These are phyloP conservation scores for Kurtzmaniella natalensis DNA, from an alignment of 1,139 yeast species.

Conservation along the genomic window DNA sequence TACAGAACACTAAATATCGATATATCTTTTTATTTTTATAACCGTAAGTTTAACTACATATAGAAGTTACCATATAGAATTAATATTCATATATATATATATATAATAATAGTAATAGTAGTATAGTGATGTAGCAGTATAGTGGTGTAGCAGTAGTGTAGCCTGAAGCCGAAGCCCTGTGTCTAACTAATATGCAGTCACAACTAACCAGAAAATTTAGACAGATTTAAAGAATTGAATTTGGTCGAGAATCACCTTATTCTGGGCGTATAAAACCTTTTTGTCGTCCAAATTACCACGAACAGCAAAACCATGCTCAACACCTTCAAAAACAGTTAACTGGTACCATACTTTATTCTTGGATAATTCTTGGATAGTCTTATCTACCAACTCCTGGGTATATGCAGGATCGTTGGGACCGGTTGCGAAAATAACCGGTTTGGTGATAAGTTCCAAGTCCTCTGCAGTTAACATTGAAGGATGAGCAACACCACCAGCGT, in stretches of 20 bases:
- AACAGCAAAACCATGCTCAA: conserved; percentile 60
- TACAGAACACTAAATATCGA: no score
- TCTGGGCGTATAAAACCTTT: conserved; percentile 51
- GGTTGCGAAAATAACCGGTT: conserved; percentile 57
- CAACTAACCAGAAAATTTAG: no score
- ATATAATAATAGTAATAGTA: no score
- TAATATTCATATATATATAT: no score
- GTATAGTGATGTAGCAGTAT: no score
- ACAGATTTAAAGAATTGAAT: conserved; percentile 11
- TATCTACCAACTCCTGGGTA: conserved; percentile 48
- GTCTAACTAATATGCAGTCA: no score
- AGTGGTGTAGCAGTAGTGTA: no score
- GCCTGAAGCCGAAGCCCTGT: no score
- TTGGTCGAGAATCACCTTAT: conserved; percentile 55
- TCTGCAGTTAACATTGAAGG: conserved; percentile 59
- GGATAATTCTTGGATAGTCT: conserved; percentile 48
- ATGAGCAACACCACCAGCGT: conserved; percentile 63
- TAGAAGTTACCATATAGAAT: no score
- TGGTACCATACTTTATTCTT: conserved; percentile 41
- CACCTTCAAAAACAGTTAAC: conserved; percentile 51
- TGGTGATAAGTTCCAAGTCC: conserved; percentile 43
- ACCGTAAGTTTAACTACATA: no score
- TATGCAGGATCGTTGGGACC: conserved; percentile 59
- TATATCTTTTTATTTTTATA: no score
- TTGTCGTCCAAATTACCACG: conserved; percentile 59